Evolutionary conservation across 2,329 filamentous ascomycete species (phyloP), one percentile per base, ranked within the genome.

Genomic region (Diaporthe aspalathi): DNA sequence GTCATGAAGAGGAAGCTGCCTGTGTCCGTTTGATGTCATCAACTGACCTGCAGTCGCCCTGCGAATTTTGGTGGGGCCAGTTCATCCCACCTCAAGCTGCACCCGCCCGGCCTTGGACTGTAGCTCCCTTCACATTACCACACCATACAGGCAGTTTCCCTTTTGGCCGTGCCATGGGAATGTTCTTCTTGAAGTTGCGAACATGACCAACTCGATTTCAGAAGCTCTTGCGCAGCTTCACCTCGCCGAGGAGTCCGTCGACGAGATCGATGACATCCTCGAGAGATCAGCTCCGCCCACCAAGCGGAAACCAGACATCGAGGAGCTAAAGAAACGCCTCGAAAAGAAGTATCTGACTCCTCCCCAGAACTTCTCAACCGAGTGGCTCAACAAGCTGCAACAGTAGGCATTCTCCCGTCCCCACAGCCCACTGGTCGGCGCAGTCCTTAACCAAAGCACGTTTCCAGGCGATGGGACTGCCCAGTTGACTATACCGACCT

Each of bases 351-450:
- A 95, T 77, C 85, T 99, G 32, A 90, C 89, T 2, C 95, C 96
- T 0, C 93, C 94, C 1, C 87, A 90, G 6, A 88, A 88, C 2
- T 98, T 99, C 83, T 94, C 91, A 43, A 85, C 89, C 5, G 91
- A 92, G 78, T 98, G 96, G 94, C 88, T 99, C 72, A 94, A 97
- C 80, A 89, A 89, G 69, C 83, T 98, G 53, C 96, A 99, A 82
- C 94, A 95, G 86, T 90, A 81, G 71, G 83, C n/a, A 20, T 76
- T 24, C 29, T 60, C 20, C 14, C 52, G 68, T 27, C 20, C 38
- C 5, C 11, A 16, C 24, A 24, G n/a, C 17, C n/a, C 35, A 14
- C 24, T 20, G 50, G 12, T 29, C 2, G 29, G 40, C 49, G 8
- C 27, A 16, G 16, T n/a, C 32, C 52, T 53, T 75, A 43, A 75